Evolutionary conservation across 371 early-diverging fungal species (phyloP), one percentile per base, ranked within the genome.

Genomic region (Pancytospora epiphaga): DNA sequence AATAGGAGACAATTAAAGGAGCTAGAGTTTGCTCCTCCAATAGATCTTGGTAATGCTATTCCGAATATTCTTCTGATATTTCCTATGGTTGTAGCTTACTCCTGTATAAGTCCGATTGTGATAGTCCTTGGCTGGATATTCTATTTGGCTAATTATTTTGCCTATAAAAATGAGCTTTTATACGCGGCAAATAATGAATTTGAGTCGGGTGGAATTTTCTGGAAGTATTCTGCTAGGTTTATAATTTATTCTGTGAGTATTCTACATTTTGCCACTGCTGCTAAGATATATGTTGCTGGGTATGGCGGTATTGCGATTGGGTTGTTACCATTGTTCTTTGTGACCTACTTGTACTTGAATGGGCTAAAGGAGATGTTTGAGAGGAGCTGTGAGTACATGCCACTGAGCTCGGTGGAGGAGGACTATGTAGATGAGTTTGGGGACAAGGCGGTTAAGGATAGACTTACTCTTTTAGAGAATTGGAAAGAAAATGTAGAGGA

Each of bases 141-240:
- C 69, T 83, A 74, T 66, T 50, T 73, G 36, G 49, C 69, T n/a
- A 60, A 62, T n/a, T 83, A 73, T 61, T 54, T 75, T 60, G 70
- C 70, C 3, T 77, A 69, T 33, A 83, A 81, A 63, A 62, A 73
- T 50, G 81, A 81, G n/a, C 80, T 81, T 58, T 19, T 83, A 27
- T 81, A 83, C 61, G 65, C 69, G 36, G 50, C 73, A 18, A 67
- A 50, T 18, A 83, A 77, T 70, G 63, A 77, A n/a, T 70, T 65
- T 51, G 83, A 83, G 58, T 70, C 78, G 22, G 83, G 83, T 19
- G 83, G 83, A 12, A 62, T 51, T 33, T 74, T 70, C 64, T 83
- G 81, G 81, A 65, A 68, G 30, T 29, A 37, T 22, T 61, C 74
- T 12, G 65, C 43, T 38, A 66, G 47, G 25, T 68, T 62, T 38